Conservation (phyloP, 192 early-diverging fungal genomes). For the Kappamyces sp. region DNA sequence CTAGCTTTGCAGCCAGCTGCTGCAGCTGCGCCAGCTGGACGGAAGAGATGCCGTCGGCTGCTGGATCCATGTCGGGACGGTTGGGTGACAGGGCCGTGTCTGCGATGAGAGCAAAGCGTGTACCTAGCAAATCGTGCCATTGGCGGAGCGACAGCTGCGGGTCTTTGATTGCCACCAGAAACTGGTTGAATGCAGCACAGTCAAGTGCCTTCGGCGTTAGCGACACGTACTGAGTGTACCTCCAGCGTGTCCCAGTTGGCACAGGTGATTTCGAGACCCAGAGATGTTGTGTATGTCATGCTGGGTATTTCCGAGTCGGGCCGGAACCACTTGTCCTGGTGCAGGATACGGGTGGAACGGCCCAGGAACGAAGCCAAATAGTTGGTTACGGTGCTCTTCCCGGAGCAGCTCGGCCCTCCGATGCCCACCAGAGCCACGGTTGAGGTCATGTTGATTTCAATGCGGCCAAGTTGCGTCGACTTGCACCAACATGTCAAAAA, state of each 20-base stretch:
- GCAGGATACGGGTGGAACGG: constrained; percentile 35
- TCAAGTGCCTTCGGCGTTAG: constrained; percentile 37
- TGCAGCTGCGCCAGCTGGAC: no score
- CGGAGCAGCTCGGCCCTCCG: constrained; percentile 14
- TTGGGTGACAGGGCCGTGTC: constrained; percentile 6
- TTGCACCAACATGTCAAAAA: no score
- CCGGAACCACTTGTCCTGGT: constrained; percentile 77
- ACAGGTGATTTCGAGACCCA: constrained; percentile 42
- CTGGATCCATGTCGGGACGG: constrained; percentile 8
- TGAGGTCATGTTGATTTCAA: no score
- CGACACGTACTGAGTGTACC: constrained; percentile 50
- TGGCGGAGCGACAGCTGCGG: constrained; percentile 5
- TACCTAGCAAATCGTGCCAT: background rate
- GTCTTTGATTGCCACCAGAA: background rate
- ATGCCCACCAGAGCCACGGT: constrained; percentile 1
- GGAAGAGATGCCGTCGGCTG: background rate
- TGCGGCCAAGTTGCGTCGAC: no score
- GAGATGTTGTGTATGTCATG: no score
- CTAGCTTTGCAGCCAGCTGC: no score
- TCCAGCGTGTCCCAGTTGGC: constrained; percentile 78
- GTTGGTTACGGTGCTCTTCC: constrained; percentile 41
- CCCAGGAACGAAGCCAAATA: constrained; percentile 20
- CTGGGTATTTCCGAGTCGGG: constrained; percentile 62
- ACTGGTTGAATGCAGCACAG: constrained; percentile 26
- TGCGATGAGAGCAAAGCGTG: background rate